Percentiles rank a stretch among this genome's conserved stretches.
phyloP scores from a whole-genome alignment of 1,284 basidiomycete species.

The Malassezia obtusa region DNA sequence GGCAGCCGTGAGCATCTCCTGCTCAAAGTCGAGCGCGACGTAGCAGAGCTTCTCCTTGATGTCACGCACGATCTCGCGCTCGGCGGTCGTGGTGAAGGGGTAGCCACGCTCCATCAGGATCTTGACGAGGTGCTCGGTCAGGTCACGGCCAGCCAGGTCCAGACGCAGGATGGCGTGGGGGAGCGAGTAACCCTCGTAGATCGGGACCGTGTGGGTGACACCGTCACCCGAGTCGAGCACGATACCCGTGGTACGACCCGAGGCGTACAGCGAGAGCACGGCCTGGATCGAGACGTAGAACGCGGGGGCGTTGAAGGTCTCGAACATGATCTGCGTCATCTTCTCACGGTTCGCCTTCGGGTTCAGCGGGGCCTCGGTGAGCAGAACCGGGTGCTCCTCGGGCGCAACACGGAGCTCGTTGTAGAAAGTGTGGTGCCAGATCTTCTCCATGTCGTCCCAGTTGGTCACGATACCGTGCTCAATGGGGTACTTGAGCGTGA shows the following conservation, averaged over 20 bases:
- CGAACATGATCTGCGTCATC: slow-evolving; percentile 97
- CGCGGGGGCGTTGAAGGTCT: slow-evolving; percentile 86
- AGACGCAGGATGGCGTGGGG: slow-evolving; percentile 90
- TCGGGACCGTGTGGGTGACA: slow-evolving; percentile 85
- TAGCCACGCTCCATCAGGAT: slow-evolving; percentile 89
- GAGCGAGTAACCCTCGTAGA: slow-evolving; percentile 89
- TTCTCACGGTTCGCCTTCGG: slow-evolving; percentile 90
- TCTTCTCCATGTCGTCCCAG: slow-evolving; percentile 57
- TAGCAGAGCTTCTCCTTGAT: slow-evolving; percentile 99
- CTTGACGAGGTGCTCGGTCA: slow-evolving; percentile 83
- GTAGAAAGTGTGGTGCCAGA: slow-evolving; percentile 50
- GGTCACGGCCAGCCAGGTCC: slow-evolving; percentile 87
- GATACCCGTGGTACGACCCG: slow-evolving; percentile 83
- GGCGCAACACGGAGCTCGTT: slow-evolving; percentile 53
- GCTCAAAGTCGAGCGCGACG: slow-evolving; percentile 91
- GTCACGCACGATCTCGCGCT: slow-evolving; percentile 90
- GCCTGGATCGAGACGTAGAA: slow-evolving; percentile 91
- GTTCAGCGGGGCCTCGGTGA: slow-evolving; percentile 90
- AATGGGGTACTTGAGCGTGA: slow-evolving; percentile 64
- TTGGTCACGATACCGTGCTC: slow-evolving; percentile 72
- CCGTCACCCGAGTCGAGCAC: slow-evolving; percentile 88
- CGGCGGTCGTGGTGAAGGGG: slow-evolving; percentile 81
- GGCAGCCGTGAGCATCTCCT: slow-evolving; percentile 85
- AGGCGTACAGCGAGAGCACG: slow-evolving; percentile 82
- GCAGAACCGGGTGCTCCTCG: slow-evolving; percentile 83